Base-by-base conservation (phyloP, 2,329 filamentous ascomycete genomes). In the Capronia americana region DNA sequence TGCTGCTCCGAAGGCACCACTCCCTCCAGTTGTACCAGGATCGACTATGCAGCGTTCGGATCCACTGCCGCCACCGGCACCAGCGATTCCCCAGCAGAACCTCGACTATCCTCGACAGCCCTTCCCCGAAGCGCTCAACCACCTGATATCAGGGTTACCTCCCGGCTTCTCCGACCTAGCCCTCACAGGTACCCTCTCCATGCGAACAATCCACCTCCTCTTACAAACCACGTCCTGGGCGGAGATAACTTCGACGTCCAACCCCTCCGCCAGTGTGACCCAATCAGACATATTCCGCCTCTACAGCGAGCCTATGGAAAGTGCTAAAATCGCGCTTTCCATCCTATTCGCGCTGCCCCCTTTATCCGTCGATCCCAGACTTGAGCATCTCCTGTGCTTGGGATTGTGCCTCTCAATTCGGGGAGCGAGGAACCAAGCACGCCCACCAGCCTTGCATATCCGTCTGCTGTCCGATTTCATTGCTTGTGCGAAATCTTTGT, bases 341-440 rank as follows among this genome's bases (percentile, higher is more conserved):
- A 38, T 56, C 7, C 53, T 56, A 17, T 32, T 56, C 53, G 28
- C 53, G 4, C 26, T 56, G 12, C 28, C 53, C 10, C 53, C 26
- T 11, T 10, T 56, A 14, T 14, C 53, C 1, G 7, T 17, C 53
- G 53, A n/a, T 2, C 28, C 53, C 12, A 34, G 12, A 17, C 53
- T 38, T 10, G 51, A 55, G 1, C 53, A 56, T 32, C 17, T 17
- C 17, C 53, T 38, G 8, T 56, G 53, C 17, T 5, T 56, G n/a
- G 53, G 24, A 4, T n/a, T 56, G 26, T 56, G 53, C 28, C 53
- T 38, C 26, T 30, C 26, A 10, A 56, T 38, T 28, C 53, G 53
- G 8, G 53, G 53, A 24, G 53, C 53, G 14, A 17, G 53, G 53
- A 30, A 56, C 53, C 3, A 20, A 20, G 53, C 53, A 8, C 53